Evolutionary conservation across 176 grass and related monocot genomes (phyloP).

Genomic region (Rhipidocladum racemiflorum): DNA sequence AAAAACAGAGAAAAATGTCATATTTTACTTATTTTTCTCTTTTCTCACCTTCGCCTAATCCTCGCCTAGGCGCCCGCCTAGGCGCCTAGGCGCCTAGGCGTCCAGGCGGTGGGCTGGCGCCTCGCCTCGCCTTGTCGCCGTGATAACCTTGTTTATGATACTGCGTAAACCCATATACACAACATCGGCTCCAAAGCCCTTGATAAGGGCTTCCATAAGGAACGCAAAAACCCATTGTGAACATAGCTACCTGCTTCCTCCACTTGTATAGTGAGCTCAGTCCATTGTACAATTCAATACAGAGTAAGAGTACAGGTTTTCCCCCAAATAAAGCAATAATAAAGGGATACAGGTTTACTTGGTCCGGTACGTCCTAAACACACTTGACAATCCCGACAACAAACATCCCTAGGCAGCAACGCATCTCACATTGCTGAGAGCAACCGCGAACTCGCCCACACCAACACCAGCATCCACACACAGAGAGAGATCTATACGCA

Average conservation of each 20-base stretch:
- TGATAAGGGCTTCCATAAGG: not conserved
- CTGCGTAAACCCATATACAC: not conserved
- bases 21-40: no score
- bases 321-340: not conserved
- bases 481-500: not conserved
- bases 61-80: no score
- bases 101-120: no score
- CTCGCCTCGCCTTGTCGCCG: no score
- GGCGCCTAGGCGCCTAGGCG: no score
- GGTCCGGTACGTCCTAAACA: not conserved
- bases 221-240: not conserved
- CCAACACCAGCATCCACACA: not conserved
- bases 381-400: not conserved
- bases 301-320: not conserved
- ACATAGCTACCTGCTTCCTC: not conserved
- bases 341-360: not conserved
- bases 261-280: not conserved
- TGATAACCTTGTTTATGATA: no score
- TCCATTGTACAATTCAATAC: not conserved
- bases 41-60: no score
- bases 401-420: not conserved
- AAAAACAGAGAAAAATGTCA: no score
- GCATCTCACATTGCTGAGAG: not conserved
- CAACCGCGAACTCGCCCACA: not conserved
- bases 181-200: not conserved